Base-by-base conservation (phyloP, 2,329 filamentous ascomycete genomes). In the Penicillium sumatraense region DNA sequence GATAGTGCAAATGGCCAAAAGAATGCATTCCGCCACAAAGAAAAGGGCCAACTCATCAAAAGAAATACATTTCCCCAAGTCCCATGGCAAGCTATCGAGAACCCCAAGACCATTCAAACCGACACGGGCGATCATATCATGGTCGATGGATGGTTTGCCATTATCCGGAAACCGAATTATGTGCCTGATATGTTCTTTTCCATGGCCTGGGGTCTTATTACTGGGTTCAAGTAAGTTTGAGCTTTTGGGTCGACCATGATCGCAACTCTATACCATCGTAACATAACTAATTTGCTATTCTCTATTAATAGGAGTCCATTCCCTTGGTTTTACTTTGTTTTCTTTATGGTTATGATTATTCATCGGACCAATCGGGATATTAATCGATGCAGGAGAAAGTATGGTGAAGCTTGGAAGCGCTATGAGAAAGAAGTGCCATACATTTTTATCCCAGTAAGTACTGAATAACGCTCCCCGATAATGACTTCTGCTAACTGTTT, bases 1-100 rank as follows among this genome's bases (percentile, higher is more conserved):
- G 92, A 96, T 71, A 95, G 90, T 29, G 87, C 86, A 75, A 96
- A 96, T 78, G 90, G 86, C 67, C 92, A 96, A 75, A 96, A 96
- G 84, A 96, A 96, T 77, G 86, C 89, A 2, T 96, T 96, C 84
- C 86, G 91, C 49, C 85, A 88, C 58, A 82, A 86, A 76, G 90
- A 96, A 77, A 85, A 87, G 54, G 91, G 91, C 8, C 42, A 54
- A 86, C 86, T 18, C 62, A 74, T 87, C 47, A 80, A 86, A 70
- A 88, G 92, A 65, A 89, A 86, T 64, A 87, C 91, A 1, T 96
- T 96, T 77, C 92, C 93, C 2, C 89, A 93, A 72, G 83, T 96
- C 5, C 91, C 91, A 6, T 96, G 91, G 88, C 89, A 89, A 72
- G 86, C 86, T 3, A 77, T 96, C 52, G 77, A 90, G 61, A 93